These are phyloP conservation scores for Galerina marginata DNA, from an alignment of 768 basidiomycete genomes.

Conservation along the genomic window DNA sequence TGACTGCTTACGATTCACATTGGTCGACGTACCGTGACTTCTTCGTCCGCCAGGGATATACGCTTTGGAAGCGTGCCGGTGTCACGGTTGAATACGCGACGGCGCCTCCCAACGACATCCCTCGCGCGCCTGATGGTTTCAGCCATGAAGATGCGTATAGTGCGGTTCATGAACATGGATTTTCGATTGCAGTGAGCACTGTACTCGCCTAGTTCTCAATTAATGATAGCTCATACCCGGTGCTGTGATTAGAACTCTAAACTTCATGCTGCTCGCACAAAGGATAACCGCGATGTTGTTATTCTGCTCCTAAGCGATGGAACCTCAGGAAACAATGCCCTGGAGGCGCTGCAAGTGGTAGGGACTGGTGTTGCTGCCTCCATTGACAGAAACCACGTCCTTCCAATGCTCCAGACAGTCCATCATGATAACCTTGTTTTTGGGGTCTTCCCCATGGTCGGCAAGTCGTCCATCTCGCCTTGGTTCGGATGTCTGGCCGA, in stretches of 20 bases:
- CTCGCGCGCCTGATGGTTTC: neutral
- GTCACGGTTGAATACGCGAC: no score
- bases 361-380: neutral
- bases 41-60: neutral
- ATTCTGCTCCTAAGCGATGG: neutral
- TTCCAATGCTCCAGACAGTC: neutral
- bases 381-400: neutral
- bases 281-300: neutral
- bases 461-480: neutral
- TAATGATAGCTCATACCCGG: neutral
- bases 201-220: neutral
- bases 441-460: constrained; percentile 1
- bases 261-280: constrained; percentile 1
- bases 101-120: neutral
- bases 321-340: neutral
- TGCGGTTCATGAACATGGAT: no score
- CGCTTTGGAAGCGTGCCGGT: neutral
- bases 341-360: neutral
- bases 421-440: neutral
- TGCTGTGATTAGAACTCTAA: neutral
- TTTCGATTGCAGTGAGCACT: neutral
- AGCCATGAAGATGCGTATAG: neutral
- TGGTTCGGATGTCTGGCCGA: neutral
- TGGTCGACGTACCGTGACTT: neutral
- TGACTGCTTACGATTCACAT: neutral